Conservation (phyloP, 2,329 filamentous ascomycete species). For the Cyphellophora attinorum region DNA sequence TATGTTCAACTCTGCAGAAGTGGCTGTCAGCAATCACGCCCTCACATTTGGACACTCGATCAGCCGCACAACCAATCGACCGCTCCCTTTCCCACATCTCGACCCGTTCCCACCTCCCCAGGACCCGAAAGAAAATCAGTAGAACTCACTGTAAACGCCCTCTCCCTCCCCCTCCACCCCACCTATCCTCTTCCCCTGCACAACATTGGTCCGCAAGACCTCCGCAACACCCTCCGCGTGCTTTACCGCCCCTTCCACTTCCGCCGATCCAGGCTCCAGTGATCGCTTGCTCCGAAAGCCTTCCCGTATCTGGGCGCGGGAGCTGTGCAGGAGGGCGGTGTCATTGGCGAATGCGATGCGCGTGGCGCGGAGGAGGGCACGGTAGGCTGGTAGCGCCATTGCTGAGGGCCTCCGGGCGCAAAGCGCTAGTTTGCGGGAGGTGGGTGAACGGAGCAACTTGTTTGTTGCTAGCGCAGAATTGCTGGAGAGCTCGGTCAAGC, state of each 20-base stretch:
- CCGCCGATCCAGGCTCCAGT: slow-evolving; percentile 48
- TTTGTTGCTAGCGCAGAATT: background rate
- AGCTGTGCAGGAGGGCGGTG: slow-evolving; percentile 55
- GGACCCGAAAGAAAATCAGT: too few species aligned
- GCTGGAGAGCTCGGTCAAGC: background rate
- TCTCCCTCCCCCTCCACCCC: slow-evolving; percentile 29
- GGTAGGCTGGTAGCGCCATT: slow-evolving; percentile 67
- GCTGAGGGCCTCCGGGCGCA: too few species aligned
- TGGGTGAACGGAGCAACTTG: background rate
- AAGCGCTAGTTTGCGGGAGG: background rate
- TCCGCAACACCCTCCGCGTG: slow-evolving; percentile 75
- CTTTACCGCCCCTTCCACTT: slow-evolving; percentile 55
- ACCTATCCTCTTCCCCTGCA: slow-evolving; percentile 69
- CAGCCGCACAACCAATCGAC: too few species aligned
- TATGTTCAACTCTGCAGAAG: slow-evolving; percentile 65
- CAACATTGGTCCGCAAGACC: slow-evolving; percentile 73
- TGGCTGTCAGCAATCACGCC: background rate
- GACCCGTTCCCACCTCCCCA: too few species aligned
- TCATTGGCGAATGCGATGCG: slow-evolving; percentile 80
- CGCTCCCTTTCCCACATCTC: too few species aligned
- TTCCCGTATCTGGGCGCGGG: slow-evolving; percentile 61
- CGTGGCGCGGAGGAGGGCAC: slow-evolving; percentile 70
- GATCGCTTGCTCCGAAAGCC: slow-evolving; percentile 61
- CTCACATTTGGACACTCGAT: slow-evolving; percentile 1
- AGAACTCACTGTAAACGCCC: slow-evolving; percentile 19